phyloP scores from a whole-genome alignment of 2,329 filamentous ascomycete species.

The Trichoderma sp. region DNA sequence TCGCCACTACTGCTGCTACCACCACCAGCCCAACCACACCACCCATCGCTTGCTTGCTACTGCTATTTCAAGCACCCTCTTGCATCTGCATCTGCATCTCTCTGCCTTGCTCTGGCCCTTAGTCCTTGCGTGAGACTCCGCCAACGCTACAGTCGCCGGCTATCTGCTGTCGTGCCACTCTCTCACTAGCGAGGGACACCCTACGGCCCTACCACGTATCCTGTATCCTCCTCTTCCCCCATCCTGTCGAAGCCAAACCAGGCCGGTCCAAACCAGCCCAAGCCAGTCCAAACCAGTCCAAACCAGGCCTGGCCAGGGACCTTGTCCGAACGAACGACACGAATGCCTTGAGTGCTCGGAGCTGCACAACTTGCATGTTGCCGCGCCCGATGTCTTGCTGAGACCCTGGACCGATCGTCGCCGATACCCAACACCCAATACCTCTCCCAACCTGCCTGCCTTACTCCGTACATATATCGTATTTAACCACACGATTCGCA shows the following conservation, averaged over 20 bases:
- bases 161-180: slow-evolving; percentile 16
- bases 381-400: slow-evolving; percentile 20
- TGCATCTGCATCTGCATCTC: neutral
- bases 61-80: slow-evolving; percentile 1
- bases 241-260: neutral
- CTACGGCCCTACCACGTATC: slow-evolving; percentile 16
- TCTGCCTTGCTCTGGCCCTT: neutral
- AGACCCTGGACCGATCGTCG: slow-evolving; percentile 19
- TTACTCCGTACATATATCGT: slow-evolving; percentile 4
- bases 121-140: slow-evolving; percentile 5
- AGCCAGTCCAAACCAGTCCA: neutral
- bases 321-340: slow-evolving; percentile 18
- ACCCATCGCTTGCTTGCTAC: neutral
- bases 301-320: slow-evolving; percentile 4
- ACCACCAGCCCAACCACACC: neutral
- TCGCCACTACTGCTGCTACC: neutral
- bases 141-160: slow-evolving; percentile 8
- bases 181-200: slow-evolving; percentile 17
- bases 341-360: slow-evolving; percentile 16
- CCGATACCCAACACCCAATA: slow-evolving; percentile 16
- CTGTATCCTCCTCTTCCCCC: neutral
- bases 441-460: slow-evolving; percentile 13
- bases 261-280: neutral
- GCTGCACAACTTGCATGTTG: slow-evolving; percentile 20
- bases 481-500: slow-evolving; percentile 15